Base-by-base conservation (phyloP, 129 eudicot species). In the Escallonia rubra region DNA sequence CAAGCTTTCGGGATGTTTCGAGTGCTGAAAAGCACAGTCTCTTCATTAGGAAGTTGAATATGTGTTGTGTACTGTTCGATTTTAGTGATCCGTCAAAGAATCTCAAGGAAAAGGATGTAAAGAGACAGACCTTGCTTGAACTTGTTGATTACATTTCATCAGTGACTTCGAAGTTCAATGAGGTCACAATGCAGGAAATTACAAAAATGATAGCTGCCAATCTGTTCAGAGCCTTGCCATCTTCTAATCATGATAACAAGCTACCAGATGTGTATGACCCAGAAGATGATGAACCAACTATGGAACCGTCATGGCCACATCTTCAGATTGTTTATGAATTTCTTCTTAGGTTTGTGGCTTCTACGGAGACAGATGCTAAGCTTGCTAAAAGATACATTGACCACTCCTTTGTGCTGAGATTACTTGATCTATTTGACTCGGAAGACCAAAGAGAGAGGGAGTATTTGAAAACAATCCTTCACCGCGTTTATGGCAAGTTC, bases 231-330 rank as follows among this genome's bases (percentile, higher is more conserved):
- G 61, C 87, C 10, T 72, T 84, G 12, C 90, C 87, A 10, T 76
- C 73, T 7, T 14, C 69, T 5, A 87, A 67, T 63, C 79, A 79
- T 13, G 95, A 84, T 47, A 76, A 76, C 72, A 87, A 79, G 54
- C 62, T 74, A 3, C 67, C 52, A 0, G 90, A 84, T 61, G 43
- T 79, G 48, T 87, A 70, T 72, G 95, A 87, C 69, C 90, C 87
- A 11, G 95, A 87, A 68, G 95, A 87, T 10, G 95, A 84, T 38
- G 90, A 87, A 59, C 85, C 81, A 5, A 61, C 63, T 47, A 79
- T 77, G 83, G 95, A 84, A 71, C 90, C 87, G 3, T 71, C 95
- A 2, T 87, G 95, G 95, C 90, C 95, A 15, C 95, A 87, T 81
- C 85, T 87, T 76, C 95, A 87, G 51, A 65, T 87, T 42, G 90